Percentiles rank a stretch among this genome's conserved stretches.
These are phyloP conservation scores for Mucuna pruriens DNA, from an alignment of 306 rosid species.

Conservation along the genomic window DNA sequence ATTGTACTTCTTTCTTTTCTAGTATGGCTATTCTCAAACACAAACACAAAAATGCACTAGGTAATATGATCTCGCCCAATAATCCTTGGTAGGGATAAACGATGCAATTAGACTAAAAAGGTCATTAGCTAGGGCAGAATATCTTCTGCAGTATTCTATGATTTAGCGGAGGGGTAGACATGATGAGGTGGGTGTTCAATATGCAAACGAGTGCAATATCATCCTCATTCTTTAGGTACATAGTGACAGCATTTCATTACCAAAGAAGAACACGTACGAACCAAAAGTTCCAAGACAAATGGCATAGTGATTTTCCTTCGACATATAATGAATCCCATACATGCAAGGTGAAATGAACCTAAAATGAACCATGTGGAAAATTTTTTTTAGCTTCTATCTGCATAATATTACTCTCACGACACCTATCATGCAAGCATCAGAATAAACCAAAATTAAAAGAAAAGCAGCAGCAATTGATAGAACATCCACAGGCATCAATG, in stretches of 20 bases:
- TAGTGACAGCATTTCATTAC: constrained; percentile 9
- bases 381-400: background rate
- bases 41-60: constrained; percentile 9
- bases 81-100: constrained; percentile 4
- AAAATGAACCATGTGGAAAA: background rate
- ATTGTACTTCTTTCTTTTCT: background rate
- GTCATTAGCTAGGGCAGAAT: background rate
- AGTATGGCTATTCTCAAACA: constrained; percentile 15
- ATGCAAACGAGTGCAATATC: background rate
- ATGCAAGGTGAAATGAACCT: background rate
- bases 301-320: background rate
- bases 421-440: constrained; percentile 31
- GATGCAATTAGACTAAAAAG: constrained; percentile 3
- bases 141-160: constrained; percentile 7
- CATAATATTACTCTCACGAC: background rate
- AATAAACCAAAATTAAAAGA: constrained; percentile 1
- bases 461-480: background rate
- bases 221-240: background rate
- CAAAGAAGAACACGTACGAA: constrained; percentile 25
- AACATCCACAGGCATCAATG: constrained; percentile 25
- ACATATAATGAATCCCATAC: background rate
- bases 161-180: background rate
- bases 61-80: constrained; percentile 21
- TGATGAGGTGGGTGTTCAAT: background rate
- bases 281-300: constrained; percentile 17